Percentiles rank a stretch among this genome's conserved stretches.
phyloP scores from a whole-genome alignment of 345 rosid genomes.

The Cardiospermum halicacabum region DNA sequence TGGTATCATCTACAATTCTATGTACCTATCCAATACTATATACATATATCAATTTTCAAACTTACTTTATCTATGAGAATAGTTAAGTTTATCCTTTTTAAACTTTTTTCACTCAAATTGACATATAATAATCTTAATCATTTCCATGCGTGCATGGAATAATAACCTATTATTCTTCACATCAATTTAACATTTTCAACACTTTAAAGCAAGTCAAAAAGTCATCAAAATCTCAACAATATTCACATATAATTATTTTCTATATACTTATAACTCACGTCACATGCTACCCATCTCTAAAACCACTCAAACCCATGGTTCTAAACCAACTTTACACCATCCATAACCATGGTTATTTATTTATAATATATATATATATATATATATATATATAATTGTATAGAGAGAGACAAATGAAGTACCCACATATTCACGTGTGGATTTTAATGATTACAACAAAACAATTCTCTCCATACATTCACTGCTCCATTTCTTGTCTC shows the following conservation, averaged over 20 bases:
- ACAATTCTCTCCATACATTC: conserved; percentile 43
- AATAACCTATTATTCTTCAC: not conserved
- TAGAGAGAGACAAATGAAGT: conserved; percentile 44
- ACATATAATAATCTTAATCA: not conserved
- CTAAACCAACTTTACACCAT: not conserved
- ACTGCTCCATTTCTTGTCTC: conserved; percentile 37
- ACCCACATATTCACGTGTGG: conserved; percentile 66
- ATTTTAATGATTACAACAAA: conserved; percentile 53
- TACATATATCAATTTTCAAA: not conserved
- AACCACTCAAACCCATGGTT: not conserved
- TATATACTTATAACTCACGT: conserved; percentile 11
- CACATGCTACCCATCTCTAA: no score
- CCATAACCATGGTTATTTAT: no score
- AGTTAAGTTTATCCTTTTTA: not conserved
- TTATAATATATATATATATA: conserved; percentile 6
- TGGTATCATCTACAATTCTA: not conserved
- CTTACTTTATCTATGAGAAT: not conserved
- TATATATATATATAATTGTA: conserved; percentile 2
- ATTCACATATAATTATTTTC: no score
- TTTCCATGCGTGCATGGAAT: not conserved
- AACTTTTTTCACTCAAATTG: not conserved
- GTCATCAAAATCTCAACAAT: no score
- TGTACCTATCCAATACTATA: not conserved
- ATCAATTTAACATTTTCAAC: not conserved
- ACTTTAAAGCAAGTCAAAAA: not conserved